Evolutionary conservation across 805 yeast genomes (phyloP).

Genomic region (Suhomyces emberorum): DNA sequence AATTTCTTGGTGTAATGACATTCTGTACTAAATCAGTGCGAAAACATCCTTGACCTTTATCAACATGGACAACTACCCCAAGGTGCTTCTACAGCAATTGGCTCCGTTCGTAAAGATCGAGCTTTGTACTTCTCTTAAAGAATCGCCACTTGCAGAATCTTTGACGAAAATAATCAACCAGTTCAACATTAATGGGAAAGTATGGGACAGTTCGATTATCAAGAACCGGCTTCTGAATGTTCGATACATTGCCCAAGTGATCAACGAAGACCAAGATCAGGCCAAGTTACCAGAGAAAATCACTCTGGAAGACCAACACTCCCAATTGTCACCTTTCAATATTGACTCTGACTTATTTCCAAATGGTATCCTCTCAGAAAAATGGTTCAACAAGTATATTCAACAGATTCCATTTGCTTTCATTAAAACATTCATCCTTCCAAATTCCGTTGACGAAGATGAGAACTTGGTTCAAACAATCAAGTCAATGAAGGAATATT

Average conservation of each 20-base stretch:
- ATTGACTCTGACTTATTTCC: slow-evolving; percentile 26
- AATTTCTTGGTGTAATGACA: no score
- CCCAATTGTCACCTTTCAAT: slow-evolving; percentile 37
- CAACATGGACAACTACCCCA: slow-evolving; percentile 36
- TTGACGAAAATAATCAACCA: slow-evolving; percentile 11
- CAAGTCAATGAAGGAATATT: slow-evolving; percentile 12
- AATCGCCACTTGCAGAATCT: slow-evolving; percentile 7
- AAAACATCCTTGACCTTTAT: no score
- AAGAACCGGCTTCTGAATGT: slow-evolving; percentile 32
- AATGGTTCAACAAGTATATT: slow-evolving; percentile 37
- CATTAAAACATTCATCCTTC: slow-evolving; percentile 18
- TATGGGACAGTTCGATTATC: slow-evolving; percentile 40
- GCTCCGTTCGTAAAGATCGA: slow-evolving; percentile 32
- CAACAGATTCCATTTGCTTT: slow-evolving; percentile 30
- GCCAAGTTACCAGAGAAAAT: not conserved
- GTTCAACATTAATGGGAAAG: slow-evolving; percentile 16
- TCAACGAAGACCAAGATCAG: slow-evolving; percentile 2
- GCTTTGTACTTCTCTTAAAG: slow-evolving; percentile 12
- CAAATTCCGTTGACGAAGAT: slow-evolving; percentile 8
- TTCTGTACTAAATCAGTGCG: no score
- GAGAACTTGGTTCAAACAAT: slow-evolving; percentile 14
- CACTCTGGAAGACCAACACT: slow-evolving; percentile 16
- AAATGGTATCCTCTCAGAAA: slow-evolving; percentile 24
- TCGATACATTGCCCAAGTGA: slow-evolving; percentile 25
- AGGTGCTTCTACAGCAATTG: slow-evolving; percentile 26